A percentile compares a stretch with the other conserved stretches of the same genome.
Evolutionary conservation across 805 yeast genomes (phyloP).

Genomic region (Candida adriatica): DNA sequence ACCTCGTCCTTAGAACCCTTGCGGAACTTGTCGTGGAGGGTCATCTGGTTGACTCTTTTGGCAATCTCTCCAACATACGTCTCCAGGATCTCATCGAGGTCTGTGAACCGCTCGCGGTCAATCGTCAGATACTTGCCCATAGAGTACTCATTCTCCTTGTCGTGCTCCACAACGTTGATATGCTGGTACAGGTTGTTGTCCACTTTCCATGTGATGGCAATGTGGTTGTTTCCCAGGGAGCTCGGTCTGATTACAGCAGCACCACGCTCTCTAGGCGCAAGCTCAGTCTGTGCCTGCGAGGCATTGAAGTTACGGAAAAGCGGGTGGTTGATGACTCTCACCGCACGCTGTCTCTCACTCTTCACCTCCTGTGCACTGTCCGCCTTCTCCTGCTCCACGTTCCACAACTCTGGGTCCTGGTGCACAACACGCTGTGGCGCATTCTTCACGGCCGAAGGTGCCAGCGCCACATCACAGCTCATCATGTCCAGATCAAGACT

Average conservation of each 20-base stretch:
- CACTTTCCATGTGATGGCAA: conserved; percentile 95
- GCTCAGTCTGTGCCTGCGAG: conserved; percentile 85
- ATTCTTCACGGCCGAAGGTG: conserved; percentile 54
- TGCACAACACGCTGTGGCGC: conserved; percentile 30
- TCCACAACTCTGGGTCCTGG: conserved; percentile 71
- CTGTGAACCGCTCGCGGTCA: conserved; percentile 67
- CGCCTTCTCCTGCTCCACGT: conserved; percentile 62
- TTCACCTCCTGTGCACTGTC: conserved; percentile 58
- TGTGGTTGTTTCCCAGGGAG: conserved; percentile 78
- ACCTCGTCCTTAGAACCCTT: conserved; percentile 75
- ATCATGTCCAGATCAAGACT: conserved; percentile 69
- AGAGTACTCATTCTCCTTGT: conserved; percentile 54
- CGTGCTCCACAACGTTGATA: conserved; percentile 74
- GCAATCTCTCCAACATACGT: conserved; percentile 82
- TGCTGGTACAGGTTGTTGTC: conserved; percentile 89
- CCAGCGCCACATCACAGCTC: conserved; percentile 65
- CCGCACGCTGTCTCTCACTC: conserved; percentile 58
- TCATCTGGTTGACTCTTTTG: conserved; percentile 76
- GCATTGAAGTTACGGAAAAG: conserved; percentile 77
- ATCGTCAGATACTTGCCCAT: conserved; percentile 56
- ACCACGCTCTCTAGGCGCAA: conserved; percentile 86
- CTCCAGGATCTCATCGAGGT: conserved; percentile 88
- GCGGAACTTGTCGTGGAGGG: conserved; percentile 81
- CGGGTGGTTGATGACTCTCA: conserved; percentile 86
- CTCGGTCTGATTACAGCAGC: conserved; percentile 94